Percentiles rank a stretch among this genome's conserved stretches.
These are phyloP conservation scores for Kwoniella mangroviensis DNA, from an alignment of 768 basidiomycete genomes.

Conservation along the genomic window DNA sequence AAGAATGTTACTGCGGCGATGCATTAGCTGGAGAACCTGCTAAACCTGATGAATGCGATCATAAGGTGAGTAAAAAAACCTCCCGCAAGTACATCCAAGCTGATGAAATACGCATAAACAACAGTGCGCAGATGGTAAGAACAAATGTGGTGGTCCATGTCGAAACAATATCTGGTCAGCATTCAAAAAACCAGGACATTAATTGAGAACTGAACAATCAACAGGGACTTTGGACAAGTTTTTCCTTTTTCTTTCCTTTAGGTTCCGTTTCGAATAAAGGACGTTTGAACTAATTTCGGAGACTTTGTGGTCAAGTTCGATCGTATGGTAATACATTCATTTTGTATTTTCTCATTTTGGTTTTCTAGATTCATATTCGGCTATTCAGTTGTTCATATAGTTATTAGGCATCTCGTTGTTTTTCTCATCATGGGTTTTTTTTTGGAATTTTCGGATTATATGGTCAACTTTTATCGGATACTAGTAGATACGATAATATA, in stretches of 20 bases:
- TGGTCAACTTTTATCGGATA: background rate
- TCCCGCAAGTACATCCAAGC: background rate
- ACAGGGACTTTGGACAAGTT: background rate
- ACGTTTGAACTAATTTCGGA: background rate
- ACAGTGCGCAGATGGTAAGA: slow-evolving; percentile 31
- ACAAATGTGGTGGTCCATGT: slow-evolving; percentile 38
- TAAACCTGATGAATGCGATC: slow-evolving; percentile 20
- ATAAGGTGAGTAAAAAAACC: slow-evolving; percentile 19
- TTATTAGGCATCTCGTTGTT: background rate
- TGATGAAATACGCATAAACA: background rate
- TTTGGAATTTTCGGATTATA: background rate
- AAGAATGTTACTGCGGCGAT: slow-evolving; percentile 35
- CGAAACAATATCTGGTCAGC: slow-evolving; percentile 40
- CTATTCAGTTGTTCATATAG: background rate
- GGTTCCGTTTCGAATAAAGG: no score
- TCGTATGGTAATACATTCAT: no score
- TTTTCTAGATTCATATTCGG: background rate
- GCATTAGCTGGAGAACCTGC: slow-evolving; percentile 26
- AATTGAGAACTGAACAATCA: background rate
- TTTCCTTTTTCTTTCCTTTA: no score
- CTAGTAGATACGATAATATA: background rate
- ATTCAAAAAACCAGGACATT: slow-evolving; percentile 28
- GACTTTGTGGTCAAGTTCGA: background rate
- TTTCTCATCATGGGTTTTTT: background rate
- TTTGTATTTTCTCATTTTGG: no score